Base-by-base conservation (phyloP, 371 early-diverging fungal species). In the Mortierella sp. region DNA sequence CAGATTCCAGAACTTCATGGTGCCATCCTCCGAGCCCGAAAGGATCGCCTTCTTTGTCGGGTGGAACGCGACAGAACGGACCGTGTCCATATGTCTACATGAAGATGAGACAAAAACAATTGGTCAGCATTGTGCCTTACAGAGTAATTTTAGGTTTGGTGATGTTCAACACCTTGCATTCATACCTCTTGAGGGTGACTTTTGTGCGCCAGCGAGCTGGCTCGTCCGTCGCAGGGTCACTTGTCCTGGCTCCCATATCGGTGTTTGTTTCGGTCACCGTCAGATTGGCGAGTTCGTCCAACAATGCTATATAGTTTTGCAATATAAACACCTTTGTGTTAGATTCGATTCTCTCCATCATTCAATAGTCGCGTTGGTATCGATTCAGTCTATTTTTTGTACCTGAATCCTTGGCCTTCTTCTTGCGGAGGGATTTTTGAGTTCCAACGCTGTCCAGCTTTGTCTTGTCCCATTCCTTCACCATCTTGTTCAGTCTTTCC, bases 11-110 rank as follows among this genome's bases (percentile, higher is more conserved):
- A 95, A 84, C 75, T 95, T 95, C 47, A 94, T 92, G 3, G 96
- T 96, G 6, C 92, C 90, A 85, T 97, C 97, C 71, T 97, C 96
- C 3, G 95, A 94, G 10, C 93, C 95, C 1, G 95, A 91, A 16
- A 93, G 87, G 31, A 96, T 79, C 0, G 91, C 80, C 70, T 88
- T 86, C 52, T 92, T 91, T 9, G 61, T 77, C 22, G 92, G 90
- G 76, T 95, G 94, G 72, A 95, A 95, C 26, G 88, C 87, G 13
- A 95, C 87, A 4, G 93, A 79, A 37, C 96, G 89, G 5, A 97
- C 93, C 1, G 94, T 89, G 79, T 96, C 97, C 24, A 96, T 74
- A 77, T 97, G 97, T 76, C 96, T 95, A 79, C 26, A 6, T n/a
- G 47, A n/a, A 45, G 16, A 43, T 26, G 26, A 16, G 48, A 40